phyloP scores from a whole-genome alignment of 495 filamentous ascomycete genomes.

The Neurospora sp. region DNA sequence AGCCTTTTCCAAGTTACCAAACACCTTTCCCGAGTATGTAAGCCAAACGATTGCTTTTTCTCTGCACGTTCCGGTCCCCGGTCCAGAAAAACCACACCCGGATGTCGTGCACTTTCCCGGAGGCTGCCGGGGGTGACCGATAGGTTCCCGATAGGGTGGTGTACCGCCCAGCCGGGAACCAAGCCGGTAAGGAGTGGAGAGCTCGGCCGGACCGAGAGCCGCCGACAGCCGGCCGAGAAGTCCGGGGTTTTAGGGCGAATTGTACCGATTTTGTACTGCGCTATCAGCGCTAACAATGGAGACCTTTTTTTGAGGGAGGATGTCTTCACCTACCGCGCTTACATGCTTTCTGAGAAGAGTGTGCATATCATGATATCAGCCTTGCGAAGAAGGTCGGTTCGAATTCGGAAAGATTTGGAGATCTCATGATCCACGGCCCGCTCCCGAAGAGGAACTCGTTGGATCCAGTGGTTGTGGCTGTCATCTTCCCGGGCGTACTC shows the following conservation, averaged over 20 bases:
- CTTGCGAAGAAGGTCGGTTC: background rate
- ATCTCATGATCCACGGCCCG: background rate
- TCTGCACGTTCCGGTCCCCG: background rate
- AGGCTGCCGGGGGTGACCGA: background rate
- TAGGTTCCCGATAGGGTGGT: background rate
- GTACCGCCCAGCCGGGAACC: background rate
- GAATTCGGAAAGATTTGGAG: background rate
- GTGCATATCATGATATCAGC: background rate
- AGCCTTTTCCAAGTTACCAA: background rate
- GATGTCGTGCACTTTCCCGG: background rate
- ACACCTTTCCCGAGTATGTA: background rate
- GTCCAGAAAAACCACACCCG: background rate
- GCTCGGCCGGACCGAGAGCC: background rate
- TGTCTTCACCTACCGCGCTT: background rate
- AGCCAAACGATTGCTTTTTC: background rate
- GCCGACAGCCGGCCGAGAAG: background rate
- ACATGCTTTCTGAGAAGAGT: background rate
- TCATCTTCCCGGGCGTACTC: background rate
- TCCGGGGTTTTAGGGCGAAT: background rate
- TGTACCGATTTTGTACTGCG: background rate
- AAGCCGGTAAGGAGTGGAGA: background rate
- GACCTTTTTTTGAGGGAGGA: background rate
- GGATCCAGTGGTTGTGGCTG: background rate
- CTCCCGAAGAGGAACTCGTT: background rate
- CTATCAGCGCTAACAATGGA: background rate